Percentiles rank a stretch among this genome's conserved stretches.
Evolutionary conservation across 2,329 filamentous ascomycete genomes (phyloP).

Genomic region (Sarocladium strictum): DNA sequence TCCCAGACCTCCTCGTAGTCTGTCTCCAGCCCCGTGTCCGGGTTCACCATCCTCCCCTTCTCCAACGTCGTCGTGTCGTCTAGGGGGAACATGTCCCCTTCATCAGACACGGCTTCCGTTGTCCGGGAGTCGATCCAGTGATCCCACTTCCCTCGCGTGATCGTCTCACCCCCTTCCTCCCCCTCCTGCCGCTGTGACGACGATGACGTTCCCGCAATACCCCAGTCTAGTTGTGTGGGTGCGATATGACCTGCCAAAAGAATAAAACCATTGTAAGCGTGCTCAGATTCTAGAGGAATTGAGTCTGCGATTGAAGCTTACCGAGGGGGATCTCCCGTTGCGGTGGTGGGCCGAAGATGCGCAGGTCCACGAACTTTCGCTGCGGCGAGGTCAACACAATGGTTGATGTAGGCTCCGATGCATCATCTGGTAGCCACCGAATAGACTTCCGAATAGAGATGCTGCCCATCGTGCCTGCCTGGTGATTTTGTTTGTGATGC

Average conservation of each 20-base stretch:
- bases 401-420: slow-evolving; percentile 57
- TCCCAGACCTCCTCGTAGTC: slow-evolving; percentile 65
- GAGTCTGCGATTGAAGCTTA: no score
- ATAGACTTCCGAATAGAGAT: slow-evolving; percentile 56
- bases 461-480: slow-evolving; percentile 17
- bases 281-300: no score
- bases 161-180: slow-evolving; percentile 19
- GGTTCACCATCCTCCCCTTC: slow-evolving; percentile 54
- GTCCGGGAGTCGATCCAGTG: slow-evolving; percentile 57
- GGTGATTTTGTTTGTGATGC: not conserved
- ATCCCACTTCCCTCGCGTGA: slow-evolving; percentile 39
- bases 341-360: slow-evolving; percentile 34
- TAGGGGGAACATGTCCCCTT: slow-evolving; percentile 48
- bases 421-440: slow-evolving; percentile 45
- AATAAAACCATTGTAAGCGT: no score
- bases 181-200: slow-evolving; percentile 20
- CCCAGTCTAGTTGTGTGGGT: slow-evolving; percentile 52
- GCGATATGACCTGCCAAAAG: slow-evolving; percentile 5
- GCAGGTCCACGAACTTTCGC: slow-evolving; percentile 55
- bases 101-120: slow-evolving; percentile 37
- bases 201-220: slow-evolving; percentile 51
- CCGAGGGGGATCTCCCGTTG: slow-evolving; percentile 6
- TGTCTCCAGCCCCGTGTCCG: slow-evolving; percentile 40
- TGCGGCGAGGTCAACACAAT: slow-evolving; percentile 56
- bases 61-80: slow-evolving; percentile 41